Evolutionary conservation across 306 rosid species (phyloP), one percentile per base, ranked within the genome.

Genomic region (Glycine soja): DNA sequence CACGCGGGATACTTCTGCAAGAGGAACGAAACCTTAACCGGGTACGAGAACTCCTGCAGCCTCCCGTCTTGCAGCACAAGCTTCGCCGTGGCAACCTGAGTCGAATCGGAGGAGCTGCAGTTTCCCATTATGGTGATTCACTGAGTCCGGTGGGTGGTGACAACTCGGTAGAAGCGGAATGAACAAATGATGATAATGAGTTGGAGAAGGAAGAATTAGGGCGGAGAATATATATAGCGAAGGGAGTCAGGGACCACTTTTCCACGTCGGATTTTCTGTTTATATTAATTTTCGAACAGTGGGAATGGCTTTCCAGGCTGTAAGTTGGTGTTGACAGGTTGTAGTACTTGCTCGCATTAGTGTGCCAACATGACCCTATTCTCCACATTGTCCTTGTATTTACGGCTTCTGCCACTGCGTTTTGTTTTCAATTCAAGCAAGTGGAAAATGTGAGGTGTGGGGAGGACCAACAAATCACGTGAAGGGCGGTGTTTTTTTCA

Each of bases 311-410:
- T 80, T 89, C 90, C 98, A 94, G 98, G 81, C 97, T 94, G 98
- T 90, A 80, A 73, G 88, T 85, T 82, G 92, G 88, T 86, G 91
- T 85, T 92, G 93, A 91, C 97, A 91, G 97, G 90, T 86, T 92
- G 97, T 89, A 78, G 8, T 90, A 76, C n/a, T 62, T 7, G 65
- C 45, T 46, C 62, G 15, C 53, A 43, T 58, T 53, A 63, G 80
- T 76, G 82, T 48, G 57, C 8, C 30, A 10, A 56, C 13, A 68
- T 16, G 52, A 30, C 85, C 85, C 86, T 40, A 66, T 14, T 85
- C n/a, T 80, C 68, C 46, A 69, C 72, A 52, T 70, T 32, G 3
- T 64, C 0, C 14, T 6, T 4, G 0, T 76, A 70, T 69, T 88
- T 88, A 86, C 88, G 12, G 24, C 7, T 11, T 2, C 5, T 79